Percentiles rank a stretch among this genome's conserved stretches.
phyloP scores from a whole-genome alignment of 768 basidiomycete genomes.

The Pleurotus giganteus region DNA sequence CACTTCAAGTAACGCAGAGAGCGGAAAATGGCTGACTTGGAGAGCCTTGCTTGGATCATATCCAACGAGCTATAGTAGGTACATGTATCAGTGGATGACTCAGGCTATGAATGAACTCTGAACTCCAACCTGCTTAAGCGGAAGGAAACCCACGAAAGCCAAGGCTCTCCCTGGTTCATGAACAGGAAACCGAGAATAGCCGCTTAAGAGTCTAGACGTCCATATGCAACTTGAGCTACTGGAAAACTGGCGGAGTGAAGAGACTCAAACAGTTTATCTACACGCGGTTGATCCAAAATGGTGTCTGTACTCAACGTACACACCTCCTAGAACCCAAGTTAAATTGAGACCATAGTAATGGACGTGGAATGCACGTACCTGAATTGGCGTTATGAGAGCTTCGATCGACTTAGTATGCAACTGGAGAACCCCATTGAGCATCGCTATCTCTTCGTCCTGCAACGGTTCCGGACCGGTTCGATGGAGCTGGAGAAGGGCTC shows the following conservation, averaged over 20 bases:
- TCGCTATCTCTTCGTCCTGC: constrained; percentile 79
- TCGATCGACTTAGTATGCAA: constrained; percentile 74
- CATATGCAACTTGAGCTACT: not conserved
- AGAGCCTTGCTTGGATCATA: constrained; percentile 85
- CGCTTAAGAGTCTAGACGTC: constrained; percentile 58
- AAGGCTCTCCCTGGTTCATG: constrained; percentile 68
- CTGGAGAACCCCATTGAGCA: constrained; percentile 77
- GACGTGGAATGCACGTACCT: constrained; percentile 34
- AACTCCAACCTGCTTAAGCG: constrained; percentile 72
- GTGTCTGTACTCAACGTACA: constrained; percentile 77
- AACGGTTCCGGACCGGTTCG: constrained; percentile 75
- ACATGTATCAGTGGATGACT: not conserved
- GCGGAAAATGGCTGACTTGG: constrained; percentile 70
- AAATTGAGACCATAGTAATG: constrained; percentile 25
- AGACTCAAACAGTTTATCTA: constrained; percentile 64
- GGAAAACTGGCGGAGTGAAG: constrained; percentile 4
- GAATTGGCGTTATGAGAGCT: constrained; percentile 80
- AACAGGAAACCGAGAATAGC: constrained; percentile 91
- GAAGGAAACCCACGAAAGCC: constrained; percentile 77
- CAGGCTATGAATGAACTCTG: not conserved
- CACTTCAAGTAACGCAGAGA: constrained; percentile 90
- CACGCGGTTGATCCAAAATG: constrained; percentile 72
- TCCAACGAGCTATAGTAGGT: constrained; percentile 59
- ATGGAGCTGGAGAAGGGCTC: constrained; percentile 79
- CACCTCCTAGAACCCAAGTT: constrained; percentile 54